phyloP scores from a whole-genome alignment of 345 rosid genomes.

The Mangifera indica region DNA sequence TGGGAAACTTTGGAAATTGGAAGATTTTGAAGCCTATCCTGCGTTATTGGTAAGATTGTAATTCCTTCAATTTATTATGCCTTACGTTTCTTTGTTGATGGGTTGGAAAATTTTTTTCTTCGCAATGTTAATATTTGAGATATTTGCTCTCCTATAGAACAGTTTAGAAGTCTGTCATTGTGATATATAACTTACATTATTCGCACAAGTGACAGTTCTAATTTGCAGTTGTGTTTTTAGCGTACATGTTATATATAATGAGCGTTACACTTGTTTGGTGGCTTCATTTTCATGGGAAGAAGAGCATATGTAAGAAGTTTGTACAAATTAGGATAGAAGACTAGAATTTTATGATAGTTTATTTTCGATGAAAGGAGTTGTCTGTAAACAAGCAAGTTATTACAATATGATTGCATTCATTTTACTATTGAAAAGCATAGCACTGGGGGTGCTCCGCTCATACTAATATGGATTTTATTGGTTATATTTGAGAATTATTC shows the following conservation, averaged over 20 bases:
- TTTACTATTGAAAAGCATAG: not conserved
- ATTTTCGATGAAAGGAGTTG: not conserved
- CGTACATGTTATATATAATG: not conserved
- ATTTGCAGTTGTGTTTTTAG: too few relatives aligned
- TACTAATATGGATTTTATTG: not conserved
- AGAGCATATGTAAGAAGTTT: too few relatives aligned
- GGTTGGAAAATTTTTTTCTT: conserved; percentile 9
- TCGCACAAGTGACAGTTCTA: too few relatives aligned
- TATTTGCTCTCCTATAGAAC: too few relatives aligned
- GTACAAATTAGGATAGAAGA: not conserved
- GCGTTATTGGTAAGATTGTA: conserved; percentile 55
- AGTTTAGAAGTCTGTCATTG: too few relatives aligned
- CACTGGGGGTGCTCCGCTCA: not conserved
- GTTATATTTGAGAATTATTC: not conserved
- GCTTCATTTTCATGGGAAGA: conserved; percentile 1
- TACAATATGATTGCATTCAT: not conserved
- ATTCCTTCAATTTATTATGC: not conserved
- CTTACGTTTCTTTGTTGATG: conserved; percentile 8
- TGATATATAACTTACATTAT: too few relatives aligned
- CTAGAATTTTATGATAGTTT: not conserved
- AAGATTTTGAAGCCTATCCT: conserved; percentile 81
- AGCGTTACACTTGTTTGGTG: not conserved
- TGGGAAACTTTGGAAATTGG: conserved; percentile 72
- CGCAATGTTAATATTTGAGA: not conserved
- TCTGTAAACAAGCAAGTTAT: too few relatives aligned